Conservation (phyloP, 2,329 filamentous ascomycete genomes). For the Aureobasidium sp. region DNA sequence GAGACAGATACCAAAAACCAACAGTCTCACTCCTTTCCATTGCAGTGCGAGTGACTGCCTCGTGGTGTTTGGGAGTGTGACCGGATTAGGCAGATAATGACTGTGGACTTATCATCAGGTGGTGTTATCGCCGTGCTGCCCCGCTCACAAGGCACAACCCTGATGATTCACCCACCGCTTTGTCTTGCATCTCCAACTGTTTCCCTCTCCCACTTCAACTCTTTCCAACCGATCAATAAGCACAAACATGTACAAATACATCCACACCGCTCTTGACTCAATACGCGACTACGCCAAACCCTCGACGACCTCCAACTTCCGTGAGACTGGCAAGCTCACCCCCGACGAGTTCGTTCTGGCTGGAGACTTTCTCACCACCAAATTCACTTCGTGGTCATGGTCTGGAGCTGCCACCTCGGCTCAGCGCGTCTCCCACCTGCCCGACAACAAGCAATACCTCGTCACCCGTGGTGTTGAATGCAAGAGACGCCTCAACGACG, state of each 20-base stretch:
- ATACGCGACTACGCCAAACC: conserved; percentile 90
- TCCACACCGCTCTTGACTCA: conserved; percentile 76
- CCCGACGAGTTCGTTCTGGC: conserved; percentile 94
- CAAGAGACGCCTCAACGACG: conserved; percentile 81
- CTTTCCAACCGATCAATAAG: neutral
- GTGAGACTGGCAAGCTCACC: conserved; percentile 87
- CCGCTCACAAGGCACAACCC: conserved; percentile 6
- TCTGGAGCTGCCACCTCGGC: conserved; percentile 73
- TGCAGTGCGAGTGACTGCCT: neutral
- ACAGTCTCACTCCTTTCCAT: too few relatives aligned
- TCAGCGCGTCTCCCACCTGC: conserved; percentile 73
- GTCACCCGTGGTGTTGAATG: conserved; percentile 93
- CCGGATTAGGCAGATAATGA: neutral
- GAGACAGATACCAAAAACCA: neutral
- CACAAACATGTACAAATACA: conserved; percentile 62
- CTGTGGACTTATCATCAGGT: neutral
- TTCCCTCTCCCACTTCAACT: neutral
- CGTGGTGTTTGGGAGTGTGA: neutral
- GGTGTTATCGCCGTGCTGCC: neutral
- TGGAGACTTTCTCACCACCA: conserved; percentile 96
- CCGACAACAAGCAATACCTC: conserved; percentile 85
- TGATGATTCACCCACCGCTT: conserved; percentile 9
- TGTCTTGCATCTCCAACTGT: neutral
- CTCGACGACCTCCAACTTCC: conserved; percentile 84
- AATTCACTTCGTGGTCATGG: conserved; percentile 98